These are phyloP conservation scores for Trichoderma sp. DNA, from an alignment of 2,329 filamentous ascomycete species.

Conservation along the genomic window DNA sequence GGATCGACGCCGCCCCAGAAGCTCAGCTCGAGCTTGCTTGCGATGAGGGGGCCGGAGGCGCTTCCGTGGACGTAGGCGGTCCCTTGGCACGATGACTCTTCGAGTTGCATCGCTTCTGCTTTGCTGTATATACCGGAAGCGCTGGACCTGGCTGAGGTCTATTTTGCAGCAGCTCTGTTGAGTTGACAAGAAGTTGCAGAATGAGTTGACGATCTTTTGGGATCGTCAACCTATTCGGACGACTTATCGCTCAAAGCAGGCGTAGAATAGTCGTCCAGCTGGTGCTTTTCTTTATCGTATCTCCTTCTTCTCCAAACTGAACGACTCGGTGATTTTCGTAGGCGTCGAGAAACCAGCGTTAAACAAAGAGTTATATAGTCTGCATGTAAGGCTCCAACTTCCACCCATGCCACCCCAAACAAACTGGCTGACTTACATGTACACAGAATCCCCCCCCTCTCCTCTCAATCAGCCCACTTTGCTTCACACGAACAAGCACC, in stretches of 20 bases:
- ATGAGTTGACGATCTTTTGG: too few species aligned
- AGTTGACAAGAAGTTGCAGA: not conserved
- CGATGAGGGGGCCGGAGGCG: constrained; percentile 38
- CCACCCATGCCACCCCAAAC: too few species aligned
- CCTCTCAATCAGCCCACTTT: constrained; percentile 13
- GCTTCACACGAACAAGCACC: not conserved
- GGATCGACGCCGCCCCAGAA: constrained; percentile 51
- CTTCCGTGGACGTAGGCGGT: constrained; percentile 34
- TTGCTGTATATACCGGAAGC: not conserved
- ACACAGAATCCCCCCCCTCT: not conserved
- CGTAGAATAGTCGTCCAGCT: too few species aligned
- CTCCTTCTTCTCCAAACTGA: too few species aligned
- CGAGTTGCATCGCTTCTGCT: not conserved
- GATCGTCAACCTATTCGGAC: too few species aligned
- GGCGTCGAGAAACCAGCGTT: too few species aligned
- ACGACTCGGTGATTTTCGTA: too few species aligned
- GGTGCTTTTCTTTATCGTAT: too few species aligned
- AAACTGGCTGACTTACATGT: not conserved
- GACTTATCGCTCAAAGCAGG: too few species aligned
- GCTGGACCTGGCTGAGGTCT: not conserved
- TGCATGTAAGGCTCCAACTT: too few species aligned
- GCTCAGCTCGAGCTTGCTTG: constrained; percentile 41
- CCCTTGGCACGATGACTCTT: constrained; percentile 10
- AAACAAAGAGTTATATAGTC: not conserved
- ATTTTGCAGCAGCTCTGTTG: fast-evolving